Evolutionary conservation across 768 basidiomycete genomes (phyloP), one percentile per base, ranked within the genome.

Genomic region (Leccinum fibrillosum): DNA sequence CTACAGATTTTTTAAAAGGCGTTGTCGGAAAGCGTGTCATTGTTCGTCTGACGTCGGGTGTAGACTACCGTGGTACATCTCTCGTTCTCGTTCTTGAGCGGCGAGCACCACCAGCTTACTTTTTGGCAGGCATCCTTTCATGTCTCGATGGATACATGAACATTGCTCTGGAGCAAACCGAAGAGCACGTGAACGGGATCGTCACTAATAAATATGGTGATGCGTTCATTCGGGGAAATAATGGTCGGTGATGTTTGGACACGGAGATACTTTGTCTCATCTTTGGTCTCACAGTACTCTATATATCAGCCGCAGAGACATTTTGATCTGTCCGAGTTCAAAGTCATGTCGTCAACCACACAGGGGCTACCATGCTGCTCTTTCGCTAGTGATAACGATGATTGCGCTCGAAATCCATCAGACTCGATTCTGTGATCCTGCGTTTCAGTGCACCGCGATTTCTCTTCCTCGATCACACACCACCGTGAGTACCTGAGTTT

Each of bases 81-180:
- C 42, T 53, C 53, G 52, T 48, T 12, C 13, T 28, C n/a, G 35
- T 48, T 15, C 13, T 28, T 9, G 35, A 25, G 39, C 35, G 30
- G 10, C 34, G 32, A 51, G 42, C 34, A 37, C 55, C 26, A 32
- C 17, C 13, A 26, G 26, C 34, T 30, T 52, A 62, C 49, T 23
- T 51, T 39, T 39, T 44, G n/a, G 11, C 5, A 98, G 96, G 96
- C 19, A 81, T 94, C 3, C 76, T 99, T 13, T 95, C 94, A 3
- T 98, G 97, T 68, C 81, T 98, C 23, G 97, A 98, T 74, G 95
- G 95, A 0, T 98, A 97, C 74, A 98, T 99, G 97, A 98, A 98
- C 75, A 96, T 98, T 52, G 97, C 94, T 13, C 76, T 98, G 35
- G 97, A 99, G 75, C 92, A 97, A 72, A 97, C 95, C 3, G 94